Evolutionary conservation across 306 rosid genomes (phyloP), one percentile per base, ranked within the genome.

Genomic region (Potentilla sterilis): DNA sequence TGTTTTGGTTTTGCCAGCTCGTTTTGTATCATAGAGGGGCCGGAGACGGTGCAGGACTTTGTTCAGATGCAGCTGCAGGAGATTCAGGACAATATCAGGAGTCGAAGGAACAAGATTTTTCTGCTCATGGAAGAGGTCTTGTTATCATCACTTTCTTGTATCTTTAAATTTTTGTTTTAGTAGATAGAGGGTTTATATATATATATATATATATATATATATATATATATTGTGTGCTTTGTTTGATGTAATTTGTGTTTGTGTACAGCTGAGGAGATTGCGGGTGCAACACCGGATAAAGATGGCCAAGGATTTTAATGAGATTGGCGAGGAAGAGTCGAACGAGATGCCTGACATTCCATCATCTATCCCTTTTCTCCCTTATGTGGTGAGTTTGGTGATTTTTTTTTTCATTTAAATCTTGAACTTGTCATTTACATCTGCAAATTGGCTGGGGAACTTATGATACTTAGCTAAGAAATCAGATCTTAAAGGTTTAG

Each of bases 1-100:
- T 46, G 32, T 64, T 28, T 12, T 54, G 54, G 28, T 8, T 2
- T 19, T 18, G 12, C 47, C 81, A 94, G 98, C 79, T 88, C 89
- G 66, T 94, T 94, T 71, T 94, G 98, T 78, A 94, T 94, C 62
- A 94, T 94, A 75, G 98, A 94, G 82, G 98, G 98, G 40, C 98
- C 98, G 47, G 98, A 94, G 81, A 94, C 92, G 16, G 92, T 94
- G 80, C 95, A 88, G 88, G 98, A 92, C 83, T 92, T 94, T 84
- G 93, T 85, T 71, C 93, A 88, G 84, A 90, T 94, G 98, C 98
- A 92, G 80, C 47, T 85, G 65, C 89, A 86, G 92, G 98, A 94
- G 74, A 94, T 92, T 75, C 88, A 92, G 80, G 96, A 92, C 71
- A 94, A 90, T 74, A 92, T 94, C 32, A 86, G 84, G 83, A 94